Evolutionary conservation across 352 stramenopile genomes (phyloP), one percentile per base, ranked within the genome.

Genomic region (Phytophthora nicotianae): DNA sequence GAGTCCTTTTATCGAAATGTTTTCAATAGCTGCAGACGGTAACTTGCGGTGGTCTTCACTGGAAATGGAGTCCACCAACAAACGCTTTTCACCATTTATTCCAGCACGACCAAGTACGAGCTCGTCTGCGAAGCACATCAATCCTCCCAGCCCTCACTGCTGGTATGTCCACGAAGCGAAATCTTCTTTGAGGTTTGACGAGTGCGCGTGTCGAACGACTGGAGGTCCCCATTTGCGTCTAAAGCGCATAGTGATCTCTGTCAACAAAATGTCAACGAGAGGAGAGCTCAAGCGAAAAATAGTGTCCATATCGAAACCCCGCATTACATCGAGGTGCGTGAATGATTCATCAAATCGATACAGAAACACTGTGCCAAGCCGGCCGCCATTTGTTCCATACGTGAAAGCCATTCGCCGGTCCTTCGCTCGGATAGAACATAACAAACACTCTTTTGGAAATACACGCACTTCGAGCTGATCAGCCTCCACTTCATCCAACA

Each of bases 371-470:
- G 5, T 4, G 5, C 37, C 37, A 23, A 43, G 37, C 3, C 13
- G n/a, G 3, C 37, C 16, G 16, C 13, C 16, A 13, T 7, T 21
- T 43, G 37, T n/a, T 23, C 37, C 37, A 23, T 23, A 43, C 16
- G 37, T 23, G 37, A 43, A 43, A 43, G 37, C 37, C 16, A 43
- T n/a, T 43, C n/a, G 37, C n/a, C 37, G 37, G n/a, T 43, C 37
- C 37, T 43, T 23, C n/a, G 37, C 37, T 43, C 37, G 37, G 16
- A 43, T 43, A 21, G 37, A 43, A 3, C 37, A 43, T 21, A 43
- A 11, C 37, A 23, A 21, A 23, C 37, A 43, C 37, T 19, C 37
- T 13, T 43, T 21, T 11, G 37, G 37, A 23, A 43, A 43, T 5
- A 13, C 17, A 19, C 6, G 37, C 37, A 43, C 37, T 43, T 43